Evolutionary conservation across 129 eudicot genomes (phyloP).

Genomic region (Ambrosia trifida): DNA sequence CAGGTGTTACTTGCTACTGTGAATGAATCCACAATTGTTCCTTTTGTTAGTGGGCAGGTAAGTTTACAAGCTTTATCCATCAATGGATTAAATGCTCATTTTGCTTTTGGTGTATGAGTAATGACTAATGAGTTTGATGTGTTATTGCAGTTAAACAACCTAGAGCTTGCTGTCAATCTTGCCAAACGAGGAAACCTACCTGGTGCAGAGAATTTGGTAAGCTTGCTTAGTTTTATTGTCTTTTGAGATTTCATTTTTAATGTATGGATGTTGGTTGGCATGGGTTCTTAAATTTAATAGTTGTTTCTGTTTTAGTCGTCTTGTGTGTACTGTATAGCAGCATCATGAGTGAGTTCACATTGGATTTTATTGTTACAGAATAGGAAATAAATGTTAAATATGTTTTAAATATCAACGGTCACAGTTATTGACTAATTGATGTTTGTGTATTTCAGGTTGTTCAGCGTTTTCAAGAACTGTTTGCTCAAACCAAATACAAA

Average conservation of each 20-base stretch:
- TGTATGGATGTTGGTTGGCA: constrained; percentile 14
- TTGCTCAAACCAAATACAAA: constrained; percentile 99
- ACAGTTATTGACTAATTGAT: constrained; percentile 20
- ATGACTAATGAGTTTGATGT: background rate
- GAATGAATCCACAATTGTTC: constrained; percentile 92
- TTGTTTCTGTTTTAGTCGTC: background rate
- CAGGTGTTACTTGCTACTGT: constrained; percentile 98
- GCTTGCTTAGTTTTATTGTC: constrained; percentile 15
- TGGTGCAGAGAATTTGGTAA: constrained; percentile 99
- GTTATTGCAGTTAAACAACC: constrained; percentile 74
- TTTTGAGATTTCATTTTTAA: background rate
- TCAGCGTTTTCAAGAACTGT: constrained; percentile 97
- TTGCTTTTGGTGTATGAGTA: background rate
- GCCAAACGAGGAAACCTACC: constrained; percentile 99
- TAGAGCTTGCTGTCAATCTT: constrained; percentile 99
- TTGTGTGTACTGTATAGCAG: constrained; percentile 5
- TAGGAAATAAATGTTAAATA: background rate
- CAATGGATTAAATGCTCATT: constrained; percentile 1
- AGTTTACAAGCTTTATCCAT: constrained; percentile 26
- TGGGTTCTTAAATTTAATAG: background rate
- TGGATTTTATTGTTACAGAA: background rate
- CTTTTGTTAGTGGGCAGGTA: constrained; percentile 99
- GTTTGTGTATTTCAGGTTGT: constrained; percentile 68
- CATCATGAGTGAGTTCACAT: background rate
- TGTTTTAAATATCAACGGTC: too few species aligned